A percentile compares a stretch with the other conserved stretches of the same genome.
phyloP scores from a whole-genome alignment of 116 monocot genomes.

The Cymodocea nodosa region DNA sequence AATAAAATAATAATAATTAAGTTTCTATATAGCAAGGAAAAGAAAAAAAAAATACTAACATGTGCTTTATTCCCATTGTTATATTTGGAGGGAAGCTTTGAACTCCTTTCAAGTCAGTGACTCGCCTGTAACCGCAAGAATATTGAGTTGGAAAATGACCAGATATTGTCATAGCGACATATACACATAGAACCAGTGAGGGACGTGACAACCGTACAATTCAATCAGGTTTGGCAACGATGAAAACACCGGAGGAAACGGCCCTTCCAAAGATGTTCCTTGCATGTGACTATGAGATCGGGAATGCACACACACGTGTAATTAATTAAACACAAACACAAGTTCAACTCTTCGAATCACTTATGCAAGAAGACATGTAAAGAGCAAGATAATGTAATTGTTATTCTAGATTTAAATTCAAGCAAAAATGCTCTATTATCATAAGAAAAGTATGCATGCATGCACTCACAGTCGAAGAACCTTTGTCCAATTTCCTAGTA shows the following conservation, averaged over 20 bases:
- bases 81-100: conserved; percentile 11
- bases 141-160: not conserved
- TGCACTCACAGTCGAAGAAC: conserved; percentile 24
- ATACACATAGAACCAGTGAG: not conserved
- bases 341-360: too few species aligned
- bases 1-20: not conserved
- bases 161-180: not conserved
- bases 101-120: conserved; percentile 22
- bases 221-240: conserved; percentile 2
- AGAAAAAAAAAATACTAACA: conserved; percentile 3
- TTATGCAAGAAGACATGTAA: too few species aligned
- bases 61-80: not conserved
- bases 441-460: not conserved
- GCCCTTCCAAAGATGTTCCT: conserved; percentile 17
- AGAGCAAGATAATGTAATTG: too few species aligned
- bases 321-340: too few species aligned
- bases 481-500: conserved; percentile 33
- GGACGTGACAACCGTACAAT: conserved; percentile 3
- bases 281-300: conserved; percentile 4
- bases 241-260: conserved; percentile 7
- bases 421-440: too few species aligned
- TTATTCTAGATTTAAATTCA: too few species aligned
- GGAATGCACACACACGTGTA: not conserved
- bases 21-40: not conserved
- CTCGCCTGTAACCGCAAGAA: conserved; percentile 9